Base-by-base conservation (phyloP, 2,329 filamentous ascomycete species). In the Apiospora malaysiana region DNA sequence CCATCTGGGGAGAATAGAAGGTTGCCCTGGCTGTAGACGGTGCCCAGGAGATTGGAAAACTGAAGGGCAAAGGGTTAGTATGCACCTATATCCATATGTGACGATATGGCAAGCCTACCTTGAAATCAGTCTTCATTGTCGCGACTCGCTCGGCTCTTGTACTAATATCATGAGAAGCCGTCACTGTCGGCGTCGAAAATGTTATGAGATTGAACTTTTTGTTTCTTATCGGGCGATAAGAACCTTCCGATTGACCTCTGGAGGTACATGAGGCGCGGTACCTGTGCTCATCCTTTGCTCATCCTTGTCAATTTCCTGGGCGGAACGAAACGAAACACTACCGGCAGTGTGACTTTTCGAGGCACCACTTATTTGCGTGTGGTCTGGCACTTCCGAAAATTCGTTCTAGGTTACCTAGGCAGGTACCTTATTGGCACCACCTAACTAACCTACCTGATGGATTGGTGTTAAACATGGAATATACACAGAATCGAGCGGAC, bases 121-220 rank as follows among this genome's bases (percentile, higher is more conserved):
- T 97, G 83, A 98, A 99, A 84, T 98, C 95, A 76, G 95, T 98
- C 93, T 98, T 99, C 96, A 99, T 99, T 81, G 83, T 90, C 81
- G 82, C 40, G 65, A 67, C 25, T 43, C 40, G 65, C 40, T 46
- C 23, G 40, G 40, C 42, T 67, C 65, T 46, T 63, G 18, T 40
- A n/a, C 37, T 16, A 40, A n/a, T 63, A 40, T 63, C 56, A 63
- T 63, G 56, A 40, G 32, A 63, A 40, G 56, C 56, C 56, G 56
- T 63, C 56, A 32, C 32, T 63, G 9, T 63, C 56, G 32, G 56
- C 32, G 21, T 40, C 56, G 56, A 63, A 63, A 63, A 40, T 63
- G 56, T 63, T 32, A 63, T 40, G 56, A 18, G 56, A 63, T 63
- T 63, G 32, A 63, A 63, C 56, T 63, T 63, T 63, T 63, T 63